phyloP scores from a whole-genome alignment of 306 rosid genomes.

The Sindora glabra region DNA sequence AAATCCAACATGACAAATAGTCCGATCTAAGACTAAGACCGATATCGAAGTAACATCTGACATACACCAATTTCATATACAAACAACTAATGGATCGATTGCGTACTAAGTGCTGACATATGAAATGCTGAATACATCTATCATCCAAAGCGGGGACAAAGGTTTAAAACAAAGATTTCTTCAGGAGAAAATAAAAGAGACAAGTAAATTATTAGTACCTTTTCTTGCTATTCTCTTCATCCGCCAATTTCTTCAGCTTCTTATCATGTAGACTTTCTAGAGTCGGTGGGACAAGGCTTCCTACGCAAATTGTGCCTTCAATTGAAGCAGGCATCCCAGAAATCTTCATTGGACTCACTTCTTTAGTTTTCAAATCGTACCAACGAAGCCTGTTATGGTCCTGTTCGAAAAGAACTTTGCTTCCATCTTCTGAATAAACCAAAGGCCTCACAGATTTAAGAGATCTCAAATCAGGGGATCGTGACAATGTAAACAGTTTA shows the following conservation, averaged over 20 bases:
- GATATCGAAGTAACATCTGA: slow-evolving; percentile 5
- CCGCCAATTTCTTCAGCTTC: slow-evolving; percentile 7
- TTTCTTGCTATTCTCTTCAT: slow-evolving; percentile 16
- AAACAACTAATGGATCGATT: not conserved
- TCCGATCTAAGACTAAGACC: not conserved
- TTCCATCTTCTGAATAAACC: slow-evolving; percentile 30
- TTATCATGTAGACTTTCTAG: not conserved
- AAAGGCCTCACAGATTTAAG: slow-evolving; percentile 45
- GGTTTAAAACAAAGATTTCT: not conserved
- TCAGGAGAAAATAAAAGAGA: not conserved
- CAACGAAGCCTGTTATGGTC: slow-evolving; percentile 39
- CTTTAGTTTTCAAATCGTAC: slow-evolving; percentile 32
- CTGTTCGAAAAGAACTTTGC: slow-evolving; percentile 35
- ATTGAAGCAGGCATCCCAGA: slow-evolving; percentile 25
- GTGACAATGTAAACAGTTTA: slow-evolving; percentile 28
- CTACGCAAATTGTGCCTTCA: slow-evolving; percentile 39
- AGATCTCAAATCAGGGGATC: not conserved
- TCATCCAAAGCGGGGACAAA: not conserved
- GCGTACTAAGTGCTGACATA: not conserved
- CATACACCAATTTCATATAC: not conserved
- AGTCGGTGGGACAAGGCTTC: slow-evolving; percentile 49
- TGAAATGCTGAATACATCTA: not conserved
- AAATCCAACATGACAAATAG: not conserved
- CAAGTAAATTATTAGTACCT: slow-evolving; percentile 22
- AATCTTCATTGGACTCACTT: slow-evolving; percentile 10